Evolutionary conservation across 768 basidiomycete genomes (phyloP).

Genomic region (Phaeolepiota aurea): DNA sequence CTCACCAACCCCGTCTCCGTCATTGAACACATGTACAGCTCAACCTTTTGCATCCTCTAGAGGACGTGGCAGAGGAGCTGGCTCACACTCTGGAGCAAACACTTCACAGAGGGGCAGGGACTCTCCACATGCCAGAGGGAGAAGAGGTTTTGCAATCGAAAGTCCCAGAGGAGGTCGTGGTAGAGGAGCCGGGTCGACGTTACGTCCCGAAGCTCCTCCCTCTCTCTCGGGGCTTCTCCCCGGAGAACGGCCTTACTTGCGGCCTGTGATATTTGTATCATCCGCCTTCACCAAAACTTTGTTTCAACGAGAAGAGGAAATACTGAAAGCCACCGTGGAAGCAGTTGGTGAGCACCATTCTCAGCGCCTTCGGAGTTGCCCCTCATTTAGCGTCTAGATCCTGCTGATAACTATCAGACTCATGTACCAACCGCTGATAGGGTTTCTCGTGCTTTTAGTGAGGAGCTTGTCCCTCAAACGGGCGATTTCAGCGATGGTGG

Average conservation of each 20-base stretch:
- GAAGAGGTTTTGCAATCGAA: slow-evolving; percentile 16
- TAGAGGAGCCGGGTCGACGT: slow-evolving; percentile 17
- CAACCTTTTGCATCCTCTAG: neutral
- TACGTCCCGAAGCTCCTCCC: slow-evolving; percentile 33
- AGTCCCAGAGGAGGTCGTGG: slow-evolving; percentile 16
- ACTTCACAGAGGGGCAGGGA: slow-evolving; percentile 13
- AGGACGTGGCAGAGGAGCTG: slow-evolving; percentile 1
- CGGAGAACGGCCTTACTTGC: slow-evolving; percentile 50
- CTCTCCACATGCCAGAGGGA: slow-evolving; percentile 9
- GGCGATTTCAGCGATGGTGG: slow-evolving; percentile 21
- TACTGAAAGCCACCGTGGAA: slow-evolving; percentile 46
- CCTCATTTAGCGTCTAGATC: slow-evolving; percentile 1
- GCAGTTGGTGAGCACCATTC: slow-evolving; percentile 33
- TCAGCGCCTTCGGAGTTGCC: slow-evolving; percentile 3
- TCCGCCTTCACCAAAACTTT: slow-evolving; percentile 40
- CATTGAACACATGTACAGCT: too few relatives aligned
- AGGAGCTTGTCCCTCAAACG: slow-evolving; percentile 12
- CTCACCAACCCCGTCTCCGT: too few relatives aligned
- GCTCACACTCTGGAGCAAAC: slow-evolving; percentile 1
- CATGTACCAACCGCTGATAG: slow-evolving; percentile 67
- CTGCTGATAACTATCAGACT: slow-evolving; percentile 41
- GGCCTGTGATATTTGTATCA: slow-evolving; percentile 67
- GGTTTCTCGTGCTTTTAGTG: slow-evolving; percentile 56
- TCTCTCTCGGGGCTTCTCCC: slow-evolving; percentile 50
- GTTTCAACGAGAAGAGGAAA: slow-evolving; percentile 54